Evolutionary conservation across 1,139 yeast genomes (phyloP).

Genomic region (Candida neerlandica): DNA sequence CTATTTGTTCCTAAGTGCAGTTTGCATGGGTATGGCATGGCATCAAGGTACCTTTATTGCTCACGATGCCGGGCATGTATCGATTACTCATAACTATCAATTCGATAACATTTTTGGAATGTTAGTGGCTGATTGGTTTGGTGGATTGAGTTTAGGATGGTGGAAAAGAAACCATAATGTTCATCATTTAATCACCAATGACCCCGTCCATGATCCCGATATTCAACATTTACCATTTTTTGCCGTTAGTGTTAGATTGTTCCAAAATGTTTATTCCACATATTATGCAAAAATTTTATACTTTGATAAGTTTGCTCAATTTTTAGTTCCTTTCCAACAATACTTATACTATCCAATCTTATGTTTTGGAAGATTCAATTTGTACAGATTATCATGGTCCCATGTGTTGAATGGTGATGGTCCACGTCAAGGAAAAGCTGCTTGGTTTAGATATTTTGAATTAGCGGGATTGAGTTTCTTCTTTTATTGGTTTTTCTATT

Average conservation of each 20-base stretch:
- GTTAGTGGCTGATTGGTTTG: slow-evolving; percentile 72
- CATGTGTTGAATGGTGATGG: slow-evolving; percentile 73
- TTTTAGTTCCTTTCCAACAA: slow-evolving; percentile 63
- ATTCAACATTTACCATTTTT: slow-evolving; percentile 91
- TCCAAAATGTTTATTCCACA: slow-evolving; percentile 73
- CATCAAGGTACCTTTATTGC: slow-evolving; percentile 87
- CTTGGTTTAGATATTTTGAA: slow-evolving; percentile 84
- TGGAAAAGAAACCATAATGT: slow-evolving; percentile 94
- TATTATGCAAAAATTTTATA: slow-evolving; percentile 69
- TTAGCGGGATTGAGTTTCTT: slow-evolving; percentile 67
- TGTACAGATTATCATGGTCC: slow-evolving; percentile 80
- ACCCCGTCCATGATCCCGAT: slow-evolving; percentile 92
- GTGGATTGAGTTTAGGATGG: slow-evolving; percentile 93
- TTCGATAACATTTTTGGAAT: slow-evolving; percentile 77
- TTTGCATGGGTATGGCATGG: slow-evolving; percentile 78
- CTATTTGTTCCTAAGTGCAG: slow-evolving; percentile 59
- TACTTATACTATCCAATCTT: slow-evolving; percentile 77
- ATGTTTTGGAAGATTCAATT: slow-evolving; percentile 82
- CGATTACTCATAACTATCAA: slow-evolving; percentile 79
- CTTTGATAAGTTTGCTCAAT: slow-evolving; percentile 68
- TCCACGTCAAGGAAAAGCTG: slow-evolving; percentile 79
- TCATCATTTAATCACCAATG: slow-evolving; percentile 85
- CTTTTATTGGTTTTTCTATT: slow-evolving; percentile 79
- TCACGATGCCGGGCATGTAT: slow-evolving; percentile 88
- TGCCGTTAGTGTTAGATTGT: slow-evolving; percentile 75